Base-by-base conservation (phyloP, 345 rosid genomes). In the Raphanus raphanistrum region DNA sequence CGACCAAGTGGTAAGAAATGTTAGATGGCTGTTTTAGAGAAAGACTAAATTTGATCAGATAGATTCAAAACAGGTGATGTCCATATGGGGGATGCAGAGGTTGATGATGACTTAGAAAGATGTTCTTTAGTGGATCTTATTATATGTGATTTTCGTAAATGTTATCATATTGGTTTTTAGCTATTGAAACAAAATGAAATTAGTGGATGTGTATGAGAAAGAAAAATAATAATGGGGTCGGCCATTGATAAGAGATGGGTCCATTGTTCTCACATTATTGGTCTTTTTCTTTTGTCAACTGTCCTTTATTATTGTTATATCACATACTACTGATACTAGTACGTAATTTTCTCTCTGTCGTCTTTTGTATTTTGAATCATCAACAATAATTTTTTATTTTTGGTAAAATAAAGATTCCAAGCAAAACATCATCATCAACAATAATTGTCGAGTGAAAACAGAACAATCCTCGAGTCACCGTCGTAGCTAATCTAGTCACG, bases 241-340 rank as follows among this genome's bases (percentile, higher is more conserved):
- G 25, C 63, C 43, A 76, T 33, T 21, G 29, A 76, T 32, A 68
- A 16, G 8, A 35, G 28, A 29, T 45, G 79, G 79, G 62, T 60
- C 79, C 73, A 76, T 60, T 21, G 10, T 21, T 6, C 25, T 11
- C 17, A 11, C 31, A 57, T 38, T 38, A 15, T 68, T 50, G 60
- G 62, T 60, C 57, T 66, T 66, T 45, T 63, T 63, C 67, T 58
- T 75, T 41, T 36, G 57, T 74, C 78, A 57, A 74, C 32, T 16
- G 41, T 74, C 55, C 55, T 54, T 65, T 55, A 11, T 25, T 55
- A 15, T 27, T 63, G 33, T 12, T 29, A 27, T 11, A 17, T 29
- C 48, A 29, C 2, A 62, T 63, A n/a, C 3, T 43, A 43, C 26
- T 21, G 15, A 62, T 63, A n/a, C 3, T 43, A 43, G 59, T 21